phyloP scores from a whole-genome alignment of 305 asterid genomes.

The Coffea humblotiana region DNA sequence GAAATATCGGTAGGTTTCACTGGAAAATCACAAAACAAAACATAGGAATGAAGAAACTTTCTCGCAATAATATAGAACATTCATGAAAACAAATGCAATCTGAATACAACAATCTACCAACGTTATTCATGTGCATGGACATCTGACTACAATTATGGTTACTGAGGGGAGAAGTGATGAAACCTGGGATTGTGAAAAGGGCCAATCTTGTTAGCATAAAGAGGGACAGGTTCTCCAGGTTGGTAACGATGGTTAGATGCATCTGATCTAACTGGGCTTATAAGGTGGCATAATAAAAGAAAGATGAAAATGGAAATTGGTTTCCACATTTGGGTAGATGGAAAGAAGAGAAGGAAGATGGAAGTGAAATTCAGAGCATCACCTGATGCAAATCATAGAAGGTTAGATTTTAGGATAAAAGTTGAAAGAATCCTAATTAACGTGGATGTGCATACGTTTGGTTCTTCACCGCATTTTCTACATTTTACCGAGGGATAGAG shows the following conservation, averaged over 20 bases:
- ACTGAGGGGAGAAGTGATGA: not conserved
- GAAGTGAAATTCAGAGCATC: not conserved
- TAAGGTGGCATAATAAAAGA: too few relatives aligned
- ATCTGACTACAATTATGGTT: too few relatives aligned
- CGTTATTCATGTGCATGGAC: too few relatives aligned
- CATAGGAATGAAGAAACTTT: too few relatives aligned
- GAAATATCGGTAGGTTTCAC: constrained; percentile 31
- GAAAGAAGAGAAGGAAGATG: not conserved
- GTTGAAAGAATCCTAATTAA: too few relatives aligned
- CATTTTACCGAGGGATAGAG: too few relatives aligned
- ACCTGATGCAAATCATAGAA: not conserved
- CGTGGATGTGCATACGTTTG: too few relatives aligned
- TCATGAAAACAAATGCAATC: too few relatives aligned
- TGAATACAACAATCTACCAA: too few relatives aligned
- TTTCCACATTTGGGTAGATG: not conserved
- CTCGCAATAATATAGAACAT: too few relatives aligned
- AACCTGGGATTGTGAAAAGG: constrained; percentile 26
- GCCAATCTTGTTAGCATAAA: constrained; percentile 25
- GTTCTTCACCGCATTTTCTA: too few relatives aligned
- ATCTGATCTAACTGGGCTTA: constrained; percentile 1
- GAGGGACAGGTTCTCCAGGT: constrained; percentile 23
- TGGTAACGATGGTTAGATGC: constrained; percentile 17
- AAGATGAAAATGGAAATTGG: not conserved
- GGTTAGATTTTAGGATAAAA: not conserved
- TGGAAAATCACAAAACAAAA: constrained; percentile 13